These are phyloP conservation scores for Apiospora koreana DNA, from an alignment of 2,329 filamentous ascomycete genomes.

Conservation along the genomic window DNA sequence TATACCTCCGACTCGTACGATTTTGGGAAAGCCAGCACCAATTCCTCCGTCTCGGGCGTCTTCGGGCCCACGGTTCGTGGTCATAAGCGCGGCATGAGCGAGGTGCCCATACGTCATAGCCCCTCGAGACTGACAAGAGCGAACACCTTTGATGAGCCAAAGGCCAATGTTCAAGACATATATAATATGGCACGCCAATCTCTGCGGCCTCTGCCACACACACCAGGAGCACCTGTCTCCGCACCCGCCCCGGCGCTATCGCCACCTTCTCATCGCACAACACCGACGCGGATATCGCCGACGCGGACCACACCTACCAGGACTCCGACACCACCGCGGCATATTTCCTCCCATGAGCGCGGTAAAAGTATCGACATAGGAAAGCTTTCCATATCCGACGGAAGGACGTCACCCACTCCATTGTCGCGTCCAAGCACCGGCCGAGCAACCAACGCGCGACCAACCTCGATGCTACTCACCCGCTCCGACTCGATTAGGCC, in stretches of 20 bases:
- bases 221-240: background rate
- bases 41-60: slow-evolving; percentile 72
- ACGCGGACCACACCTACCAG: slow-evolving; percentile 34
- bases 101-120: slow-evolving; percentile 58
- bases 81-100: slow-evolving; percentile 77
- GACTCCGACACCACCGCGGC: slow-evolving; percentile 37
- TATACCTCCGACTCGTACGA: slow-evolving; percentile 51
- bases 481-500: slow-evolving; percentile 54
- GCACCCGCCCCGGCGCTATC: background rate
- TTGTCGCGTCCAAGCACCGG: slow-evolving; percentile 26
- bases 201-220: slow-evolving; percentile 61
- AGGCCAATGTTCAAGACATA: slow-evolving; percentile 58
- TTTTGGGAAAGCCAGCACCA: slow-evolving; percentile 65
- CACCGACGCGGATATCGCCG: slow-evolving; percentile 32
- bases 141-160: slow-evolving; percentile 45
- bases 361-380: slow-evolving; percentile 67
- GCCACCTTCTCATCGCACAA: slow-evolving; percentile 27
- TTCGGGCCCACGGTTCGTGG: slow-evolving; percentile 45
- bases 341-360: slow-evolving; percentile 50
- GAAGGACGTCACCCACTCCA: slow-evolving; percentile 34
- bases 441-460: slow-evolving; percentile 44
- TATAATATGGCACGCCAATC: slow-evolving; percentile 76
- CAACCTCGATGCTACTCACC: slow-evolving; percentile 63
- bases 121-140: slow-evolving; percentile 39
- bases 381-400: slow-evolving; percentile 47